phyloP scores from a whole-genome alignment of 2,329 filamentous ascomycete species.

The Knufia petricola region DNA sequence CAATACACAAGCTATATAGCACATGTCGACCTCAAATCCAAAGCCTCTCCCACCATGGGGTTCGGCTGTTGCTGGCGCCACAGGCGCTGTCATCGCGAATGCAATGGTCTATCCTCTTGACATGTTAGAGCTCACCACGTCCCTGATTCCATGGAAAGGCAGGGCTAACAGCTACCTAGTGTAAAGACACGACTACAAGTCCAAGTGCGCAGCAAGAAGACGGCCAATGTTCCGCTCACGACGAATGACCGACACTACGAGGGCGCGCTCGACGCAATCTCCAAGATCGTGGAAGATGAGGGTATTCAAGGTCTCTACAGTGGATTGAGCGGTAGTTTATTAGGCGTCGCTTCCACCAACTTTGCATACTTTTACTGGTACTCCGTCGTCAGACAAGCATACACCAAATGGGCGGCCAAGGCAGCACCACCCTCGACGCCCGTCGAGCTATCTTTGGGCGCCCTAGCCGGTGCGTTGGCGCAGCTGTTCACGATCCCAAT shows the following conservation, averaged over 20 bases:
- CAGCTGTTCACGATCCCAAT: slow-evolving; percentile 96
- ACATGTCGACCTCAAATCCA: slow-evolving; percentile 24
- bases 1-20: not conserved
- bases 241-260: slow-evolving; percentile 62
- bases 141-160: not conserved
- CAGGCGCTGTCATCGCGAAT: slow-evolving; percentile 89
- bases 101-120: slow-evolving; percentile 92
- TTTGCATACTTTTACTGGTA: slow-evolving; percentile 99
- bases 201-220: slow-evolving; percentile 60
- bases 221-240: slow-evolving; percentile 37
- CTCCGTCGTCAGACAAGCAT: slow-evolving; percentile 72
- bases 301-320: slow-evolving; percentile 76
- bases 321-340: slow-evolving; percentile 73
- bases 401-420: slow-evolving; percentile 47
- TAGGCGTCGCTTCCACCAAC: slow-evolving; percentile 93
- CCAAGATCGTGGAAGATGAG: slow-evolving; percentile 71
- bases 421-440: slow-evolving; percentile 56
- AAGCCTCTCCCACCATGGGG: slow-evolving; percentile 79
- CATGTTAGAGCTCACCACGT: slow-evolving; percentile 55
- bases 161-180: slow-evolving; percentile 37
- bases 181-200: slow-evolving; percentile 96
- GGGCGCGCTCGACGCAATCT: slow-evolving; percentile 79
- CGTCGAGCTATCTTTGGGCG: slow-evolving; percentile 74
- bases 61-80: slow-evolving; percentile 80
- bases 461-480: slow-evolving; percentile 77